Conservation (phyloP, 129 eudicot species). For the Saussurea involucrata region DNA sequence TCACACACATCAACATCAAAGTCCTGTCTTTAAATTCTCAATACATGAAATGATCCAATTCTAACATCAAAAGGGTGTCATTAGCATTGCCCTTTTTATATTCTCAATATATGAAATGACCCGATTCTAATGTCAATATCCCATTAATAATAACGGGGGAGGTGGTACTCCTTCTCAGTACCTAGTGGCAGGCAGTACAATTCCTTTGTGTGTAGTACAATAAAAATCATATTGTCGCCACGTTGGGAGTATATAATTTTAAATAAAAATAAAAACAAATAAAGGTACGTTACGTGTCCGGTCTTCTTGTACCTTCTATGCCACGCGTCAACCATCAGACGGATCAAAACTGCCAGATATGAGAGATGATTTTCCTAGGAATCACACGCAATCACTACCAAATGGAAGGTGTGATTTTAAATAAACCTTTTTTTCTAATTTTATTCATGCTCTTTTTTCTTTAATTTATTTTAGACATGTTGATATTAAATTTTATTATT, state of each 20-base stretch:
- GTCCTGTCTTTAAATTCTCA: no score
- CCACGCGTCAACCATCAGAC: neutral
- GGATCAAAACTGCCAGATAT: neutral
- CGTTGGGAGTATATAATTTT: neutral
- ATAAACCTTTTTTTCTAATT: no score
- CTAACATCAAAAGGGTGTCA: no score
- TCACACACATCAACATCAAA: no score
- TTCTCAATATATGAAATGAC: no score
- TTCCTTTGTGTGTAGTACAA: neutral
- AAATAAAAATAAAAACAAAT: neutral
- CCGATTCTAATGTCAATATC: no score
- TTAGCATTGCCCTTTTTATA: no score
- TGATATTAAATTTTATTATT: no score
- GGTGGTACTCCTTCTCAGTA: neutral
- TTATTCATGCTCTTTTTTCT: no score
- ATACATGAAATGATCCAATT: no score
- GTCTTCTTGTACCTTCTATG: neutral
- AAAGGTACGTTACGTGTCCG: neutral
- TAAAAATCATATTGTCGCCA: neutral
- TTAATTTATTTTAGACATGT: no score
- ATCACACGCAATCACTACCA: neutral
- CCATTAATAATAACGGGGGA: no score
- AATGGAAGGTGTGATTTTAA: neutral
- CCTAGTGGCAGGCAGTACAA: neutral
- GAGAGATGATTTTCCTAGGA: neutral